Base-by-base conservation (phyloP, 345 rosid species). In the Garcia nutans region DNA sequence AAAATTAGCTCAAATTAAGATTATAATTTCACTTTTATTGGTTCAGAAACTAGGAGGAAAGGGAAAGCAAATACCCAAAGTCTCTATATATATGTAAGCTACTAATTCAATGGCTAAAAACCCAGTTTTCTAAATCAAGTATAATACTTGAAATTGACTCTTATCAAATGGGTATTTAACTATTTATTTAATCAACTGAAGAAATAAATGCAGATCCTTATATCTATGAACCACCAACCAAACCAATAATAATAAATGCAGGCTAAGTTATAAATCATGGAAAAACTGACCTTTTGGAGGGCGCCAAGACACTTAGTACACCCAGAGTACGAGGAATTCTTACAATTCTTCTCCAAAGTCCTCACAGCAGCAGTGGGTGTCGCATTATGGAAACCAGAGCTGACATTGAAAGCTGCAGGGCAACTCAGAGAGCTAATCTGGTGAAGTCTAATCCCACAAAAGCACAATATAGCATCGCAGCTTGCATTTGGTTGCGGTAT, bases 251-350 rank as follows among this genome's bases (percentile, higher is more conserved):
- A 77, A 65, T 78, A 68, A 81, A 80, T 75, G 82, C 78, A 76
- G 72, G 41, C 33, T 10, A 5, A 37, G 6, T 3, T 3, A 37
- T 37, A 37, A 13, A 1, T 44, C 17, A 16, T 37, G 31, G 31
- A 54, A 71, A 47, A 76, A 60, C 41, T 68, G 24, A 92, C 99
- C 97, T 89, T 93, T 88, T 92, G 94, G 78, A 96, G 98, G 17
- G 98, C 93, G 1, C 94, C 93, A 37, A 96, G 96, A 82, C 99
- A 96, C 80, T 83, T 93, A 73, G 97, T 92, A 86, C 99, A 96
- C 4, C 99, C 99, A 62, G 96, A 78, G 78, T 96, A 92, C 57
- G 97, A 86, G 13, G 99, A 93, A 77, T 93, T 96, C 76, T 85
- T 82, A 81, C 99, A 96, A 72, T 86, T 93, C 73, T 83, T 96